Base-by-base conservation (phyloP, 768 basidiomycete genomes). In the Crepidotus variabilis region DNA sequence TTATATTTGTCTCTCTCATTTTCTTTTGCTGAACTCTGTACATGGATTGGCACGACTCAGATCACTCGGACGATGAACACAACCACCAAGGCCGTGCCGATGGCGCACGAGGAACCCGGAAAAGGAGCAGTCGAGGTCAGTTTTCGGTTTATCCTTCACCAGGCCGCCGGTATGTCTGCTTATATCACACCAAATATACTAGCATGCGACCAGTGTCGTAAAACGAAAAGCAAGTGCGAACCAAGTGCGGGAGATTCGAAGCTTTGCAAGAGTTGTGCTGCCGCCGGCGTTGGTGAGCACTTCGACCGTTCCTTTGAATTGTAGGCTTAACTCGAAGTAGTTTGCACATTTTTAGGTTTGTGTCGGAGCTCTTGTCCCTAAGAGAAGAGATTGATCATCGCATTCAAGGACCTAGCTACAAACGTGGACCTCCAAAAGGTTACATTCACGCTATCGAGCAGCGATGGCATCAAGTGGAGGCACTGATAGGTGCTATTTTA, bases 401-500 rank as follows among this genome's bases (percentile, higher is more conserved):
- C 9, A 24, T 43, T 24, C 50, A 32, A 90, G 89, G 86, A 47
- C 88, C 88, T 0, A 89, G 86, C 65, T 87, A 87, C 68, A 89
- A 88, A 66, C 86, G 92, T 8, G 92, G 92, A 9, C 89, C 89
- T 9, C 90, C 90, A 6, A 92, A 92, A 65, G 93, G 93, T 18
- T 95, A 95, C 68, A 94, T 95, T 50, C 90, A 94, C 68, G 92
- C 92, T 36, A 93, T 95, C 51, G 93, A 95, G 72, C 88, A 90
- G 57, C 73, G 92, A 63, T 89, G 93, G 85, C 93, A 95, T 63
- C 90, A 94, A 67, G 89, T 94, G 63, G 94, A 95, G 70, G 89
- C 92, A 11, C 73, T 95, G n/a, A 77, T 95, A 5, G 93, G 91
- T 34, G 86, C 88, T 11, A 78, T 95, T 51, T 76, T 94, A 50